Evolutionary conservation across 2,329 filamentous ascomycete species (phyloP).

Genomic region (Phialophora chinensis): DNA sequence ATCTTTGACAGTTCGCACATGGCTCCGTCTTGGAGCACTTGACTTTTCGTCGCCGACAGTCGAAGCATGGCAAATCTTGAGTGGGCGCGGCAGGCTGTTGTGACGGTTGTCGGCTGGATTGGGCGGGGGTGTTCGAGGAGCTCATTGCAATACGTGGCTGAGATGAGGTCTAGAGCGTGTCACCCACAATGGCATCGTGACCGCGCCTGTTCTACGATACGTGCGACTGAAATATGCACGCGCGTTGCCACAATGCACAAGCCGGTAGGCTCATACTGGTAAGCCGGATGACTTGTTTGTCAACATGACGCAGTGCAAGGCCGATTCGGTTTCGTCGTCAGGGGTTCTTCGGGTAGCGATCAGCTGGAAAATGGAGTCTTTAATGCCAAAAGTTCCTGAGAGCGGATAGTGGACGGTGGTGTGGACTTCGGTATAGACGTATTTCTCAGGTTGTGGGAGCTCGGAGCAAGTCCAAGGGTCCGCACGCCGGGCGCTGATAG

Average conservation of each 20-base stretch:
- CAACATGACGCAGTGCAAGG: constrained; percentile 5
- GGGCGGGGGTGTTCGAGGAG: background rate
- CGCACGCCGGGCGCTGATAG: constrained; percentile 1
- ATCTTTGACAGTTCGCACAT: constrained; percentile 19
- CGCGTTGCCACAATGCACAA: background rate
- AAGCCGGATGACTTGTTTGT: constrained; percentile 7
- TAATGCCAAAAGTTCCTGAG: background rate
- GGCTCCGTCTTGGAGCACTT: constrained; percentile 25
- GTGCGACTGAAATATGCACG: background rate
- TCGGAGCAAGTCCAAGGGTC: background rate
- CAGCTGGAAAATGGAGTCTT: background rate
- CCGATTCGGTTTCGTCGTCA: background rate
- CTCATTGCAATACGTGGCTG: background rate
- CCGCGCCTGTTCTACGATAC: background rate
- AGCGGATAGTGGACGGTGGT: background rate
- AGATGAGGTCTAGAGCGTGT: background rate
- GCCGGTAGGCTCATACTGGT: background rate
- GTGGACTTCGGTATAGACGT: background rate
- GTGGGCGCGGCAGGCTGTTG: background rate
- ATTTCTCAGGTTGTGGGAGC: constrained; percentile 14
- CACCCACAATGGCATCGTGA: background rate
- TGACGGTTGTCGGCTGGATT: constrained; percentile 2
- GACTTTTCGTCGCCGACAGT: constrained; percentile 20
- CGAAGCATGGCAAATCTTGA: constrained; percentile 19
- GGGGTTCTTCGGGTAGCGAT: background rate